phyloP scores from a whole-genome alignment of 2,329 filamentous ascomycete genomes.

The Aspergillus amoenus region DNA sequence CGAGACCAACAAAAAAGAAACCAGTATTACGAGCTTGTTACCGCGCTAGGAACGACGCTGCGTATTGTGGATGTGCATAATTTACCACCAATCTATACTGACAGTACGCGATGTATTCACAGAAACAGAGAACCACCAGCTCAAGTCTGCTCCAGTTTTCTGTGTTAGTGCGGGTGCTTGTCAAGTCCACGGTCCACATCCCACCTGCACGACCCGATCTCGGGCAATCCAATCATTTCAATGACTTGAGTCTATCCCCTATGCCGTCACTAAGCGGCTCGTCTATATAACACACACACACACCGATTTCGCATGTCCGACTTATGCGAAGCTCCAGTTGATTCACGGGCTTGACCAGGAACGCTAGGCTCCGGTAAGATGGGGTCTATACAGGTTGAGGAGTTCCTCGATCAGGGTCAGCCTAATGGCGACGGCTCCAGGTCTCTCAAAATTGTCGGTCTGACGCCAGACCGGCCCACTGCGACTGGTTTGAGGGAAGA shows the following conservation, averaged over 20 bases:
- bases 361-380: constrained; percentile 13
- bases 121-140: too few species aligned
- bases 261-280: not conserved
- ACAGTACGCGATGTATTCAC: too few species aligned
- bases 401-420: not conserved
- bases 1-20: not conserved
- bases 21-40: too few species aligned
- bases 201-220: constrained; percentile 3
- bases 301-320: not conserved
- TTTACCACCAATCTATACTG: too few species aligned
- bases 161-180: not conserved
- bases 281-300: constrained; percentile 1
- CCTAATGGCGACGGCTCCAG: constrained; percentile 16
- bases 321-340: constrained; percentile 12
- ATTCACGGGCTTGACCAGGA: constrained; percentile 2
- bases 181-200: not conserved
- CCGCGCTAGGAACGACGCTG: too few species aligned
- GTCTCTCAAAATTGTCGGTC: constrained; percentile 29
- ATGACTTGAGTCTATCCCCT: not conserved
- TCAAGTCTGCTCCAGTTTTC: not conserved
- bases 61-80: too few species aligned
- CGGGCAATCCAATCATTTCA: not conserved
- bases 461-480: constrained; percentile 26
- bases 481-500: constrained; percentile 43
- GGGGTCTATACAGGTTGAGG: constrained; percentile 9